These are phyloP conservation scores for Crithidia brevicula DNA, from an alignment of 208 protist genomes.

Conservation along the genomic window DNA sequence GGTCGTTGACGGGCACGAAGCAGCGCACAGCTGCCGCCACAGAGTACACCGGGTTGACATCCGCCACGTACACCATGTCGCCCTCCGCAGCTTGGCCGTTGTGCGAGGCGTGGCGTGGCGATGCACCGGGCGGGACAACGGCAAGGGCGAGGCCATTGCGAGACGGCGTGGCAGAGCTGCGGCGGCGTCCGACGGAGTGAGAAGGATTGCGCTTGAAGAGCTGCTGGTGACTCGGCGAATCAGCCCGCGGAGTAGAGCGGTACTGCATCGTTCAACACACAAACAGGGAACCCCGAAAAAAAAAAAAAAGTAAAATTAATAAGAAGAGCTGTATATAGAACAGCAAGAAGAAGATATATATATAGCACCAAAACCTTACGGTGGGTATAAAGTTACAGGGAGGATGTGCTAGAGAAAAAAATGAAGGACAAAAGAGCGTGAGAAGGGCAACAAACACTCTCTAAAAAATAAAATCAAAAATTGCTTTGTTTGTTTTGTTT, in stretches of 20 bases:
- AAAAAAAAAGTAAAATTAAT: constrained; percentile 7
- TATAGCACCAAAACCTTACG: background rate
- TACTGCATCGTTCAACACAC: constrained; percentile 9
- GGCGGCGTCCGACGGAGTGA: constrained; percentile 6
- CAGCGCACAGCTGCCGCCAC: constrained; percentile 53
- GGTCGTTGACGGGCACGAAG: constrained; percentile 64
- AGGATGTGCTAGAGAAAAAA: too few species aligned
- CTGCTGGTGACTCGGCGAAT: constrained; percentile 31
- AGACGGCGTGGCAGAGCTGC: constrained; percentile 20
- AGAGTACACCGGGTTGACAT: constrained; percentile 70
- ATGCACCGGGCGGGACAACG: constrained; percentile 2
- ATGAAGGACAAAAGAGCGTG: too few species aligned
- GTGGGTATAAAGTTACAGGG: too few species aligned
- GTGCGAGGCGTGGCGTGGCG: background rate
- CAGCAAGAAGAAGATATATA: constrained; percentile 2
- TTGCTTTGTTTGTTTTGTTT: too few species aligned
- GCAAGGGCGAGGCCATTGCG: constrained; percentile 19
- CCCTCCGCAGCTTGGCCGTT: background rate
- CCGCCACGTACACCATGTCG: constrained; percentile 42
- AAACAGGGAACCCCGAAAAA: background rate
- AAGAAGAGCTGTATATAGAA: background rate
- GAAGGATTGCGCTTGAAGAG: constrained; percentile 26
- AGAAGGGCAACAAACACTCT: too few species aligned
- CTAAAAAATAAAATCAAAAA: too few species aligned
- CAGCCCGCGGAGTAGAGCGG: constrained; percentile 8